Base-by-base conservation (phyloP, 768 basidiomycete genomes). In the Trametes maxima region DNA sequence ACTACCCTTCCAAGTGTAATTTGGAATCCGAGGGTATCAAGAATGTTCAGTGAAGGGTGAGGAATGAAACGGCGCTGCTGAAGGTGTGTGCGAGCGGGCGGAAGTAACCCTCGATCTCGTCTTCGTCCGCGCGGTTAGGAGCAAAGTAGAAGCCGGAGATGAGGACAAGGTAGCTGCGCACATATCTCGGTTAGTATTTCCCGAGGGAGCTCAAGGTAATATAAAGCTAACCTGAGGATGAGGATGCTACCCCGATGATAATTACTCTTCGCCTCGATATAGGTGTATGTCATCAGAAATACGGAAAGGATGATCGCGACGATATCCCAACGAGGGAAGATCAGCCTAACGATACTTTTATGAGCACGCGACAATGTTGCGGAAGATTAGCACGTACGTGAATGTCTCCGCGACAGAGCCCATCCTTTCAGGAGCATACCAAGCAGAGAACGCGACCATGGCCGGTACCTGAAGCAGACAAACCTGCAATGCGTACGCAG, bases 251-350 rank as follows among this genome's bases (percentile, higher is more conserved):
- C 97, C 67, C 97, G 87, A 72, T 98, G 94, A 73, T 99, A 99
- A 76, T 98, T 98, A 68, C 91, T 92, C 79, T 90, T 94, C n/a
- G 95, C 95, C 76, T 99, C 97, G 68, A 98, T 97, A 73, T 97
- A 98, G 4, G 95, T 96, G 74, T 99, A 99, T 0, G 97, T 98
- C 82, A 99, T 85, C 64, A 98, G 76, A 82, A 98, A 99, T 78
- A 99, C 95, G 0, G 95, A 93, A 46, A 99, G 82, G 66, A 98
- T 90, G 70, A 98, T 89, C 25, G 88, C 90, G 67, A 98, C 86
- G 50, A 95, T 94, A 71, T 99, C 97, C 96, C 96, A 99, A 66
- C 95, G 87, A 0, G 97, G 97, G 83, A 99, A 97, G 60, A 98
- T 94, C 56, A 99, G 84, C 21, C 95, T 98, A 70, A 2, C 22